These are phyloP conservation scores for Kernera saxatilis DNA, from an alignment of 345 rosid genomes.

Conservation along the genomic window DNA sequence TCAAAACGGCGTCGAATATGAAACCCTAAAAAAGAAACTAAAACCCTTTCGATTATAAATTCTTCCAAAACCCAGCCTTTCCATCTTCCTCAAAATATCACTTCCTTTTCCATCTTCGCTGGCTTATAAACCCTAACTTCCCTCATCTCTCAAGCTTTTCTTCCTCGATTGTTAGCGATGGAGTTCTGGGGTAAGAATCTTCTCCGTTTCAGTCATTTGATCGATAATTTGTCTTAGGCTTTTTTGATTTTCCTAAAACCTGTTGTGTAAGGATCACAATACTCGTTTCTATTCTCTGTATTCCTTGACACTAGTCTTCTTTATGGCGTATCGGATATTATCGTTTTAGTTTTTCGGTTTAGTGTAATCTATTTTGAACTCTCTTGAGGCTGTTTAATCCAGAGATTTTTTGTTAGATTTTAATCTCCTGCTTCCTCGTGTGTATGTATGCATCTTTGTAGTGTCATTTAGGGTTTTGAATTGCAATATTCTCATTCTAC, in stretches of 20 bases:
- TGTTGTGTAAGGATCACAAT: too few relatives aligned
- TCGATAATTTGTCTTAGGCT: not conserved
- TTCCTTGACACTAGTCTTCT: too few relatives aligned
- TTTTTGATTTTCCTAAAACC: too few relatives aligned
- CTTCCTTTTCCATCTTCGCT: too few relatives aligned
- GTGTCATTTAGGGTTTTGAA: not conserved
- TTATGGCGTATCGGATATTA: not conserved
- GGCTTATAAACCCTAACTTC: conserved; percentile 16
- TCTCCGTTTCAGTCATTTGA: not conserved
- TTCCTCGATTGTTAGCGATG: conserved; percentile 1
- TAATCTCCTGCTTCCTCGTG: not conserved
- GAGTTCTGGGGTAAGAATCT: conserved; percentile 30
- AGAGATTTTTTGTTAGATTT: not conserved
- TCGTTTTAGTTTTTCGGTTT: not conserved
- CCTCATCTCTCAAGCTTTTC: not conserved
- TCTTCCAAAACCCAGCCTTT: not conserved
- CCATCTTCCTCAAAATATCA: too few relatives aligned
- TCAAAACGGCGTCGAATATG: conserved; percentile 3
- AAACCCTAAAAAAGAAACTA: conserved; percentile 8
- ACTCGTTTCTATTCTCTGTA: not conserved
- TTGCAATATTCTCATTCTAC: not conserved
- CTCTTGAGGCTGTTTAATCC: too few relatives aligned
- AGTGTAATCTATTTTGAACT: not conserved
- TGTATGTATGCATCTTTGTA: not conserved
- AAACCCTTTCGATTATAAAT: conserved; percentile 11